A percentile compares a stretch with the other conserved stretches of the same genome.
phyloP scores from a whole-genome alignment of 2,329 filamentous ascomycete species.

The Phaeosphaeriaceae sp. region DNA sequence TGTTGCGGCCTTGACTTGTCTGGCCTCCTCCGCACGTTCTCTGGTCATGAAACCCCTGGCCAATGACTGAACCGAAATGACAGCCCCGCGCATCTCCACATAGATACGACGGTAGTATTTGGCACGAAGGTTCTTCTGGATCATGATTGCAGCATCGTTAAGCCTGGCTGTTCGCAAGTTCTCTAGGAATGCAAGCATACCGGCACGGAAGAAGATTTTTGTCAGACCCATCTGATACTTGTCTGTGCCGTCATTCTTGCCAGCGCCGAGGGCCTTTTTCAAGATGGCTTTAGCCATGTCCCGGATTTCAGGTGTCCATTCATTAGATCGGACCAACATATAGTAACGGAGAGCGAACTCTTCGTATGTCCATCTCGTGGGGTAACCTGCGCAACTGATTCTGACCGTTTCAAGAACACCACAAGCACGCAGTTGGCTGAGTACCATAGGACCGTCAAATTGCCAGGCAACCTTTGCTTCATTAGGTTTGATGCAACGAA shows the following conservation, averaged over 20 bases:
- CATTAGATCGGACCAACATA: slow-evolving; percentile 88
- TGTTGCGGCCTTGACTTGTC: slow-evolving; percentile 84
- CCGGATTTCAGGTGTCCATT: slow-evolving; percentile 93
- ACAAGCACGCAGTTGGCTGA: slow-evolving; percentile 95
- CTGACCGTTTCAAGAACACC: slow-evolving; percentile 98
- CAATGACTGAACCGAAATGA: slow-evolving; percentile 80
- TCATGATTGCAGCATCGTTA: slow-evolving; percentile 94
- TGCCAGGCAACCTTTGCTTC: slow-evolving; percentile 97
- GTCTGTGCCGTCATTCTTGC: slow-evolving; percentile 73
- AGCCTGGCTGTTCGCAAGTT: slow-evolving; percentile 88
- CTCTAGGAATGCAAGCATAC: slow-evolving; percentile 97
- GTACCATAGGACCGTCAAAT: slow-evolving; percentile 98
- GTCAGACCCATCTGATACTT: slow-evolving; percentile 98
- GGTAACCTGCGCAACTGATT: slow-evolving; percentile 96
- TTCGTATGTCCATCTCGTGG: slow-evolving; percentile 97
- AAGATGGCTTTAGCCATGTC: slow-evolving; percentile 94
- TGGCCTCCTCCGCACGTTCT: slow-evolving; percentile 77
- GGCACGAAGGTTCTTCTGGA: slow-evolving; percentile 95
- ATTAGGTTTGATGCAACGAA: slow-evolving; percentile 98
- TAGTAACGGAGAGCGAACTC: slow-evolving; percentile 98
- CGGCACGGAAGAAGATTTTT: slow-evolving; percentile 99
- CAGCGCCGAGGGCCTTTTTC: slow-evolving; percentile 75
- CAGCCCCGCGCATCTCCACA: slow-evolving; percentile 80
- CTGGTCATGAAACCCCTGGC: slow-evolving; percentile 80
- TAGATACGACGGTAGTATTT: slow-evolving; percentile 95